Evolutionary conservation across 2,329 filamentous ascomycete species (phyloP), one percentile per base, ranked within the genome.

Genomic region (Calonectria montana): DNA sequence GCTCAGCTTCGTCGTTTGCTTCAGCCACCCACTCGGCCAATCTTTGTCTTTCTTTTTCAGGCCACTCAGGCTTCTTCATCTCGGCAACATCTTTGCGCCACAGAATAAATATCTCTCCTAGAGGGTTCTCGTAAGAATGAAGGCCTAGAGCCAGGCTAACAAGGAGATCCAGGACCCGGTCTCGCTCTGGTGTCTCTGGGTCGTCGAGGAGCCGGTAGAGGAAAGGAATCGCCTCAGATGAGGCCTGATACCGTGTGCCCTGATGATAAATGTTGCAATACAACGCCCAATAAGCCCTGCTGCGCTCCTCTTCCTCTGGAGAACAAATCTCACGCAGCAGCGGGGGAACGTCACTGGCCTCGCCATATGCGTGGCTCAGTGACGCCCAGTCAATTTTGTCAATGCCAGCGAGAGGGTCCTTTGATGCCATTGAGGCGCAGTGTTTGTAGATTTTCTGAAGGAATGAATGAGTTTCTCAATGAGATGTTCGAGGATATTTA

Each of bases 191-290:
- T 25, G 55, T 67, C n/a, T 23, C 53, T 4, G 65, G 65, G 29
- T 61, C 29, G 15, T 62, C 53, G 4, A 67, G 55, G 9, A 67
- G 16, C 9, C 59, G 57, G 43, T 67, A 67, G 3, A 67, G 41
- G 21, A 62, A 67, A 50, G 65, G 65, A 15, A 67, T 23, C 6
- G 43, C 65, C 5, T 41, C 29, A 6, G 55, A n/a, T 15, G 65
- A 41, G 23, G 65, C 65, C 15, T 37, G 5, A 9, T 67, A 67
- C 10, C 65, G 53, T n/a, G 21, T 53, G 53, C 65, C 55, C 45
- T 67, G 65, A 43, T 62, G 65, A n/a, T 10, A 48, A 15, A 67
- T 67, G 29, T 29, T 62, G n/a, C 53, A 15, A 16, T 62, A 67
- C 21, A 67, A 31, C 15, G 16, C 23, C 13, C 23, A 29, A 43